Conservation (phyloP, 257 asterid species). For the Nyctanthes arbortristis region DNA sequence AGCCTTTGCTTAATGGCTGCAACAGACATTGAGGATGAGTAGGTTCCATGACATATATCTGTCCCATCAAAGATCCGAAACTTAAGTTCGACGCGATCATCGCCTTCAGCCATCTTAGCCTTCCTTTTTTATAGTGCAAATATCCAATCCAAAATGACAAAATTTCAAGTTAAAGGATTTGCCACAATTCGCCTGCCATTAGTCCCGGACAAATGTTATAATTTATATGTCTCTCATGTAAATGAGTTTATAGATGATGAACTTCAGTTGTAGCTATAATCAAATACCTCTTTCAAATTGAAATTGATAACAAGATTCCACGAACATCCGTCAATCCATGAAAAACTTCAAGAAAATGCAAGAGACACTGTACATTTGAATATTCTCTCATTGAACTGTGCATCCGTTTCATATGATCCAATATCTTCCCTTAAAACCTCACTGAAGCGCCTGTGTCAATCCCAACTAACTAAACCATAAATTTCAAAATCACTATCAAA, state of each 20-base stretch:
- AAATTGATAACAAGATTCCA: background rate
- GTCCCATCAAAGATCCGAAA: constrained; percentile 75
- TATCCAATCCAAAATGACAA: constrained; percentile 27
- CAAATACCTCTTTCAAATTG: background rate
- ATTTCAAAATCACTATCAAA: background rate
- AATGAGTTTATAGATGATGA: constrained; percentile 8
- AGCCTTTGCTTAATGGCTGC: constrained; percentile 52
- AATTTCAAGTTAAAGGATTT: constrained; percentile 14
- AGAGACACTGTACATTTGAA: constrained; percentile 40
- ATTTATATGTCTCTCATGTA: constrained; percentile 3
- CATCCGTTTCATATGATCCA: constrained; percentile 50
- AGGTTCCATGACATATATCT: constrained; percentile 57
- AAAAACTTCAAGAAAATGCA: constrained; percentile 29
- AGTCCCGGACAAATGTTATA: constrained; percentile 9
- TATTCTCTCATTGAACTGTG: constrained; percentile 28
- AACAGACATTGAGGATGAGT: constrained; percentile 42
- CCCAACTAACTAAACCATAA: background rate
- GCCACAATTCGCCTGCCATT: constrained; percentile 42
- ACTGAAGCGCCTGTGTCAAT: constrained; percentile 14
- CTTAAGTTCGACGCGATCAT: constrained; percentile 50
- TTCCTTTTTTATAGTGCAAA: constrained; percentile 23
- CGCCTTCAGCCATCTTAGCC: constrained; percentile 50
- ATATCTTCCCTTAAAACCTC: constrained; percentile 32
- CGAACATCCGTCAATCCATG: constrained; percentile 32
- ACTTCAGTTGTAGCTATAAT: background rate